phyloP scores from a whole-genome alignment of 768 basidiomycete genomes.

The Erythrobasidium yunnanense region DNA sequence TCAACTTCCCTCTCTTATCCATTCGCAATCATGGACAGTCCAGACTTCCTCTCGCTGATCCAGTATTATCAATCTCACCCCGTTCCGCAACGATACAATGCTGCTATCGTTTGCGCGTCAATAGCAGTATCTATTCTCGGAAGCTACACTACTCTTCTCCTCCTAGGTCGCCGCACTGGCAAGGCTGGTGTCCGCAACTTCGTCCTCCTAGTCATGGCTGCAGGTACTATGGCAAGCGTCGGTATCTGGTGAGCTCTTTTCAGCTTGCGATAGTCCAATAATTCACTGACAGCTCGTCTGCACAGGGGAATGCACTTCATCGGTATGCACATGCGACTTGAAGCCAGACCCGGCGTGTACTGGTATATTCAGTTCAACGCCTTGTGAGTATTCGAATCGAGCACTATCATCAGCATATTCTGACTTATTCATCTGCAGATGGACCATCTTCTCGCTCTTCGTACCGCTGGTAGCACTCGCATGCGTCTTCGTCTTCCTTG shows the following conservation, averaged over 20 bases:
- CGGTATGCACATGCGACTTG: slow-evolving; percentile 38
- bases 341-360: slow-evolving; percentile 35
- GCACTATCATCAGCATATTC: slow-evolving; percentile 6
- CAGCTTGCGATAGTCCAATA: slow-evolving; percentile 1
- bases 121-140: slow-evolving; percentile 43
- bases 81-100: slow-evolving; percentile 39
- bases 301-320: slow-evolving; percentile 41
- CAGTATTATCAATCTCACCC: slow-evolving; percentile 36
- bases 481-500: slow-evolving; percentile 41
- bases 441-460: slow-evolving; percentile 42
- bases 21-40: not conserved
- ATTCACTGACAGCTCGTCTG: not conserved
- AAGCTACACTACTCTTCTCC: slow-evolving; percentile 41
- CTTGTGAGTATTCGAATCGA: not conserved
- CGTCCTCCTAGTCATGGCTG: slow-evolving; percentile 37
- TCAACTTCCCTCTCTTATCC: no score
- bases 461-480: slow-evolving; percentile 40
- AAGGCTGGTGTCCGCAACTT: slow-evolving; percentile 36
- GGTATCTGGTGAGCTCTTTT: slow-evolving; percentile 37
- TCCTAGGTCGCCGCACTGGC: slow-evolving; percentile 40
- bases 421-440: slow-evolving; percentile 33
- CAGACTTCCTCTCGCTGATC: slow-evolving; percentile 38
- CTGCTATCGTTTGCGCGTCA: slow-evolving; percentile 41
- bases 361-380: slow-evolving; percentile 40
- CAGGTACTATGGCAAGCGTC: slow-evolving; percentile 40